Conservation (phyloP, 352 stramenopile species). For the Phytophthora pistaciae region DNA sequence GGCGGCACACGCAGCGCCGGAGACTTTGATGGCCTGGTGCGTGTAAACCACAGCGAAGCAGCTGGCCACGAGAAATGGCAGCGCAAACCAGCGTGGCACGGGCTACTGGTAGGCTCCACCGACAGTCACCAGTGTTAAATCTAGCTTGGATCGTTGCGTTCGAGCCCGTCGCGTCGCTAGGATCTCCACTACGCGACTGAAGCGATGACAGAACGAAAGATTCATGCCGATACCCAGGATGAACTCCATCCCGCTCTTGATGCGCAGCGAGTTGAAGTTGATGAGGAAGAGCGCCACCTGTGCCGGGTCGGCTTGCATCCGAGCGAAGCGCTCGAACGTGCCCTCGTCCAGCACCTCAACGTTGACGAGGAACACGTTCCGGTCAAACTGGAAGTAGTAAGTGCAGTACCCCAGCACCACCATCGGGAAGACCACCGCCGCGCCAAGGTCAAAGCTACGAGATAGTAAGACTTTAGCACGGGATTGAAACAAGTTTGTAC, state of each 20-base stretch:
- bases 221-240: slow-evolving; percentile 41
- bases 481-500: too few species aligned
- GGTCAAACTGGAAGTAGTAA: slow-evolving; percentile 41
- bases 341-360: slow-evolving; percentile 21
- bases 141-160: slow-evolving; percentile 1
- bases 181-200: slow-evolving; percentile 34
- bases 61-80: slow-evolving; percentile 14
- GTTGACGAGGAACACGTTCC: slow-evolving; percentile 25
- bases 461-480: background rate
- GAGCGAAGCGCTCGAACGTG: slow-evolving; percentile 39
- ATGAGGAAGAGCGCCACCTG: slow-evolving; percentile 34
- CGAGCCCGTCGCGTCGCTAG: slow-evolving; percentile 10
- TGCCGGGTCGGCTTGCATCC: slow-evolving; percentile 33
- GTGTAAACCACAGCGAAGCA: slow-evolving; percentile 15
- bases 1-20: slow-evolving; percentile 1
- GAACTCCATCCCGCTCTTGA: slow-evolving; percentile 32
- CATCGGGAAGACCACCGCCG: slow-evolving; percentile 41
- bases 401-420: slow-evolving; percentile 26
- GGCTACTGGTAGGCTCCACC: slow-evolving; percentile 11
- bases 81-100: slow-evolving; percentile 17
- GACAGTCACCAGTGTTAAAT: slow-evolving; percentile 1
- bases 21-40: slow-evolving; percentile 13
- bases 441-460: slow-evolving; percentile 39
- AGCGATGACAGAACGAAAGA: slow-evolving; percentile 43
- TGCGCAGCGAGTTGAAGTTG: slow-evolving; percentile 39